phyloP scores from a whole-genome alignment of 148 eudicot species.

The Rhododendron simsii region DNA sequence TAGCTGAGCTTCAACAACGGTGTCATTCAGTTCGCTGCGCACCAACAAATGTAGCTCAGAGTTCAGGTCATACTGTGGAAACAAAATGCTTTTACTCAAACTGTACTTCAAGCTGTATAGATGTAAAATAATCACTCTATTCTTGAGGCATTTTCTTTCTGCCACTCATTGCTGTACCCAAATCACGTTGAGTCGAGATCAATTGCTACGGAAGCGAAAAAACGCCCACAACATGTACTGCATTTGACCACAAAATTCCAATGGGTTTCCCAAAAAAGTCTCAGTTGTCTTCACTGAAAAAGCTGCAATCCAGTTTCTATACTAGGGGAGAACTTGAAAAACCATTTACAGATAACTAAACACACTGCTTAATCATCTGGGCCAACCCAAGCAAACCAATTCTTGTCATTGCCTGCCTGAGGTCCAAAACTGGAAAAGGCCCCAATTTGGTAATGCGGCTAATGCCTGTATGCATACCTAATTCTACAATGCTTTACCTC shows the following conservation, averaged over 20 bases:
- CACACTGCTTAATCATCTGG: not conserved
- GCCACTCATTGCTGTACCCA: not conserved
- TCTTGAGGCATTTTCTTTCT: not conserved
- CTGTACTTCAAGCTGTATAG: not conserved
- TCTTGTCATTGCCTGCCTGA: not conserved
- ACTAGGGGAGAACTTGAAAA: not conserved
- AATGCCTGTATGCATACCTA: not conserved
- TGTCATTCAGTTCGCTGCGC: slow-evolving; percentile 86
- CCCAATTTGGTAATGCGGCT: not conserved
- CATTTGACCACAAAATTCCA: not conserved
- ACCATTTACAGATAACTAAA: not conserved
- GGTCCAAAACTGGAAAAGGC: not conserved
- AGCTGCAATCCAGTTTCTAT: not conserved
- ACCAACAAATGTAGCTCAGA: slow-evolving; percentile 6
- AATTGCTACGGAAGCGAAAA: not conserved
- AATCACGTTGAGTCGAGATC: not conserved
- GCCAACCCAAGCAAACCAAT: not conserved
- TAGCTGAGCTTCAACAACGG: slow-evolving; percentile 91
- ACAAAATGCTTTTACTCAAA: not conserved
- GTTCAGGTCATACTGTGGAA: not conserved
- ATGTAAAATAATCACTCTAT: not conserved
- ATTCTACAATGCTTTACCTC: not conserved
- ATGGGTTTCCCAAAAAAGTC: not conserved
- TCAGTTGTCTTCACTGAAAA: not conserved
- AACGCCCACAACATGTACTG: not conserved